Conservation (phyloP, 108 stramenopile genomes). For the Phaeodactylum tricornutum region DNA sequence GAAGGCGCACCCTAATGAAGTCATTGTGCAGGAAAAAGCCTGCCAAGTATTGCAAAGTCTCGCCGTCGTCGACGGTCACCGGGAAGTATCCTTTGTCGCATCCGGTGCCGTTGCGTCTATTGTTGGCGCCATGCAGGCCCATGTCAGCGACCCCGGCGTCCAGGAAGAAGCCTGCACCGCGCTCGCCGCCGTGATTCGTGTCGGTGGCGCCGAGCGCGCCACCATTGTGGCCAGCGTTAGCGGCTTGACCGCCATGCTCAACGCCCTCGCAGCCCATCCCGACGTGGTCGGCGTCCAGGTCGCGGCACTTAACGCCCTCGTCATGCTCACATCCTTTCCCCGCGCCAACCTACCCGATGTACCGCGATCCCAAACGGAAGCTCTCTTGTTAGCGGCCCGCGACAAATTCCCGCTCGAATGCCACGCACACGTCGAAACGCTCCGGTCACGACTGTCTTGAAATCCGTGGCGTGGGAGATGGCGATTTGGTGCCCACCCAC, state of each 20-base stretch:
- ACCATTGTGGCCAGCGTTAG: slow-evolving; percentile 71
- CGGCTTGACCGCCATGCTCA: slow-evolving; percentile 72
- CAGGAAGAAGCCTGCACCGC: slow-evolving; percentile 73
- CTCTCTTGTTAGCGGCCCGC: slow-evolving; percentile 49
- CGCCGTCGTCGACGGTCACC: slow-evolving; percentile 49
- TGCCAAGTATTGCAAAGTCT: slow-evolving; percentile 45
- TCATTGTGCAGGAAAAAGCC: slow-evolving; percentile 77
- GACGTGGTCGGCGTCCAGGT: slow-evolving; percentile 38
- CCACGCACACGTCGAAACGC: slow-evolving; percentile 21
- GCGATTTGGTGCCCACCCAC: too few species aligned
- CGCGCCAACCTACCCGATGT: slow-evolving; percentile 67
- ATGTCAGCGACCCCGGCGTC: slow-evolving; percentile 64
- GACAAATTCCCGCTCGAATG: slow-evolving; percentile 57
- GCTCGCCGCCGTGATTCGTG: slow-evolving; percentile 49
- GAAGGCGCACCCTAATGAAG: slow-evolving; percentile 83
- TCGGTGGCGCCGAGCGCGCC: slow-evolving; percentile 65
- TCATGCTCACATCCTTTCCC: slow-evolving; percentile 37
- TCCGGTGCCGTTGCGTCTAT: slow-evolving; percentile 69
- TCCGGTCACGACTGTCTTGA: slow-evolving; percentile 31
- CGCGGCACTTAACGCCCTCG: slow-evolving; percentile 52
- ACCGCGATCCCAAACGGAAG: slow-evolving; percentile 51
- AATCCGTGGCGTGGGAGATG: too few species aligned
- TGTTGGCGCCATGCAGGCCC: slow-evolving; percentile 85
- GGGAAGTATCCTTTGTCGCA: slow-evolving; percentile 80
- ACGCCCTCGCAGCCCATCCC: slow-evolving; percentile 68